These are phyloP conservation scores for Zangia roseola DNA, from an alignment of 768 basidiomycete genomes.

Conservation along the genomic window DNA sequence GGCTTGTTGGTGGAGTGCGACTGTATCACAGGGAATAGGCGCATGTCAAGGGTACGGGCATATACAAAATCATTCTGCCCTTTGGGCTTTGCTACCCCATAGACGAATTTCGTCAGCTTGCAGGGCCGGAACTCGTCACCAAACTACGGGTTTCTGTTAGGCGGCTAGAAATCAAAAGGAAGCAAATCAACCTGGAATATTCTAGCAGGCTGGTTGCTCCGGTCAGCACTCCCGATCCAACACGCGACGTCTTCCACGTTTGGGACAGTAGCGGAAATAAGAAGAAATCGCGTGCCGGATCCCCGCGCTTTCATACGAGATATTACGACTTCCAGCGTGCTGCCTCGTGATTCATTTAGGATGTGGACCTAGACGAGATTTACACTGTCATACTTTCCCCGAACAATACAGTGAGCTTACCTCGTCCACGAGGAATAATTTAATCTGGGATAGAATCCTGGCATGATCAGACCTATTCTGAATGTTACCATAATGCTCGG, in stretches of 20 bases:
- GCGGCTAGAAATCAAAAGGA: not conserved
- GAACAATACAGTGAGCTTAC: slow-evolving; percentile 36
- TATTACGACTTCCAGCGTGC: slow-evolving; percentile 91
- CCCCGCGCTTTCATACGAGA: slow-evolving; percentile 87
- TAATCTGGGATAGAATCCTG: slow-evolving; percentile 66
- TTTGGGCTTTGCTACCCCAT: slow-evolving; percentile 62
- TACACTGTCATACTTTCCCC: not conserved
- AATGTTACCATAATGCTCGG: slow-evolving; percentile 3
- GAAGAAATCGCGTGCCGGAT: slow-evolving; percentile 71
- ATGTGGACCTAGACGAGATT: slow-evolving; percentile 71
- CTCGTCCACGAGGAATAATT: slow-evolving; percentile 90
- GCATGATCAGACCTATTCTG: slow-evolving; percentile 55
- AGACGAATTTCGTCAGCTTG: slow-evolving; percentile 68
- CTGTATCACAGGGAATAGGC: slow-evolving; percentile 70
- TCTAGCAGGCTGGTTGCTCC: slow-evolving; percentile 44
- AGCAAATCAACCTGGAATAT: slow-evolving; percentile 61
- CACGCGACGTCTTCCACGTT: slow-evolving; percentile 87
- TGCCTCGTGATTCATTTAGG: slow-evolving; percentile 85
- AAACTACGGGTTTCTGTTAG: slow-evolving; percentile 52
- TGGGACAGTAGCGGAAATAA: slow-evolving; percentile 92
- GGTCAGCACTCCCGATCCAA: slow-evolving; percentile 68
- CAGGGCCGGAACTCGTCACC: slow-evolving; percentile 92
- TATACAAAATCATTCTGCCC: slow-evolving; percentile 81
- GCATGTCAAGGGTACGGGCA: slow-evolving; percentile 64
- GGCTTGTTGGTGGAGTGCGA: slow-evolving; percentile 78